Conservation (phyloP, 2,329 filamentous ascomycete species). For the Pseudogymnoascus sp. region DNA sequence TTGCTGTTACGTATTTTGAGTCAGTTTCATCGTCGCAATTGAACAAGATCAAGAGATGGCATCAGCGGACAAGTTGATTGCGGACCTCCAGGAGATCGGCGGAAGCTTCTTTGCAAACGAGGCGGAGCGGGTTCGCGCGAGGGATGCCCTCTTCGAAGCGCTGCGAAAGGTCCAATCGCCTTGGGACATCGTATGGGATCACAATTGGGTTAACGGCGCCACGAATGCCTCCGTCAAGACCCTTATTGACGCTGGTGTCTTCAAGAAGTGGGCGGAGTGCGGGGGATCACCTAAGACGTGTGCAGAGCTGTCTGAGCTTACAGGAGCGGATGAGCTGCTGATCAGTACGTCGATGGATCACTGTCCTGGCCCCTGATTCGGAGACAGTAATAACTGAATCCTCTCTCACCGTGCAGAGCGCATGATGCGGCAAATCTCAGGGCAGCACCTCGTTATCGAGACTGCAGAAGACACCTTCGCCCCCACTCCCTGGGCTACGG, state of each 20-base stretch:
- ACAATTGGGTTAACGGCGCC: conserved; percentile 28
- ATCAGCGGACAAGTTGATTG: conserved; percentile 8
- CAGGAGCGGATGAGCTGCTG: conserved; percentile 27
- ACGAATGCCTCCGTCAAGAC: conserved; percentile 31
- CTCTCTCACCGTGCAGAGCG: conserved; percentile 16
- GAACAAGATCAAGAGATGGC: conserved; percentile 7
- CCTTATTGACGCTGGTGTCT: conserved; percentile 31
- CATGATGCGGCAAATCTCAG: conserved; percentile 30
- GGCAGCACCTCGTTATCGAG: conserved; percentile 30
- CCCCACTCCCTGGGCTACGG: conserved; percentile 27
- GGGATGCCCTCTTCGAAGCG: conserved; percentile 27
- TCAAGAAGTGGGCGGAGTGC: conserved; percentile 28
- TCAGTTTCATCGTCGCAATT: neutral
- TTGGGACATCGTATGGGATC: conserved; percentile 33
- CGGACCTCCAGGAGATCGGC: conserved; percentile 21
- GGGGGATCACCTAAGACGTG: conserved; percentile 26
- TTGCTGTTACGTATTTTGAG: neutral
- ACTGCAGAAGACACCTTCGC: conserved; percentile 28
- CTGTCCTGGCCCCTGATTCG: neutral
- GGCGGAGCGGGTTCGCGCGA: conserved; percentile 26
- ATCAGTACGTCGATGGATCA: conserved; percentile 22
- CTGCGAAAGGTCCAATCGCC: conserved; percentile 29
- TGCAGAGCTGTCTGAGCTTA: conserved; percentile 28
- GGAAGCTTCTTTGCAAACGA: conserved; percentile 27
- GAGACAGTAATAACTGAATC: conserved; percentile 16